Conservation (phyloP, 257 asterid genomes). For the Oldenlandia corymbosa region DNA sequence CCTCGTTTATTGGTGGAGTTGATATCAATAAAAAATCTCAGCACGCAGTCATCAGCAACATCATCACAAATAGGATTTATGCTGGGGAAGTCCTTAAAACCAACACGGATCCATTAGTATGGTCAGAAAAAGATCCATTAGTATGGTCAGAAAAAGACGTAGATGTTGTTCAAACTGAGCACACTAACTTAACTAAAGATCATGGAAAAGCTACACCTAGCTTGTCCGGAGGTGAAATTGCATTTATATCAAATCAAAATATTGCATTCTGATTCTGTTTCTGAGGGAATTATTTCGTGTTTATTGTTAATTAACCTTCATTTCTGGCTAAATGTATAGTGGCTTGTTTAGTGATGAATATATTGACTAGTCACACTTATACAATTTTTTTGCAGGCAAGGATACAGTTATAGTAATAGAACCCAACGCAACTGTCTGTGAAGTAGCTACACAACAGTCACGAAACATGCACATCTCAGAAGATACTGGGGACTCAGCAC, state of each 20-base stretch:
- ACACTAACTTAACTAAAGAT: constrained; percentile 9
- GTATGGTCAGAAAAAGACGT: constrained; percentile 22
- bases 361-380: not conserved
- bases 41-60: constrained; percentile 29
- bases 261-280: not conserved
- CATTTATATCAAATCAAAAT: constrained; percentile 1
- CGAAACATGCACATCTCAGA: constrained; percentile 11
- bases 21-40: constrained; percentile 30
- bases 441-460: constrained; percentile 7
- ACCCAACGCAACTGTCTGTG: constrained; percentile 24
- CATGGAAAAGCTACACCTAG: constrained; percentile 15
- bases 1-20: constrained; percentile 33
- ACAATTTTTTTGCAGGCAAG: constrained; percentile 44
- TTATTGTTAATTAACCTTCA: not conserved
- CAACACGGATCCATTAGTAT: constrained; percentile 18
- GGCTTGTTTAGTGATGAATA: no score
- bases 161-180: constrained; percentile 31
- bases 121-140: constrained; percentile 19
- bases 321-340: not conserved
- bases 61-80: constrained; percentile 31
- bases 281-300: no score
- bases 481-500: constrained; percentile 24
- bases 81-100: constrained; percentile 30
- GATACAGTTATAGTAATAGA: constrained; percentile 52
- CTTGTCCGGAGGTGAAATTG: constrained; percentile 18